These are phyloP conservation scores for Eustoma russellianum DNA, from an alignment of 257 asterid genomes.

Conservation along the genomic window DNA sequence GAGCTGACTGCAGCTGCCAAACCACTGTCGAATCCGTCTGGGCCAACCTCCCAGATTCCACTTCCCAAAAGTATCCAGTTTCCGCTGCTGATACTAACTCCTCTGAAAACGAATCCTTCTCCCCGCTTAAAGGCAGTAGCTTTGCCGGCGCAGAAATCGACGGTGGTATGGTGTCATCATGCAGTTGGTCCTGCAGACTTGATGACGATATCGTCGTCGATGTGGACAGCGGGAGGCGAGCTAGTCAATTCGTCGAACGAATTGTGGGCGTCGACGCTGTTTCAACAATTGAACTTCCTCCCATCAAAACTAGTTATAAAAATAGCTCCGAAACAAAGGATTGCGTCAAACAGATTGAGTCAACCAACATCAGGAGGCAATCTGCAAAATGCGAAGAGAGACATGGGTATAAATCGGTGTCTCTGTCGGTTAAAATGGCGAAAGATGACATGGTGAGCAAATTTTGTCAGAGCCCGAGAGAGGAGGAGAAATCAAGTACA, in stretches of 20 bases:
- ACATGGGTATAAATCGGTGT: conserved; percentile 18
- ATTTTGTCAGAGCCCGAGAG: background rate
- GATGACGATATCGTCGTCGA: conserved; percentile 21
- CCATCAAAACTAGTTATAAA: conserved; percentile 34
- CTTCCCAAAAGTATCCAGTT: conserved; percentile 10
- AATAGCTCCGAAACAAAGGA: background rate
- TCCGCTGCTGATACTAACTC: conserved; percentile 13
- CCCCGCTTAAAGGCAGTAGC: conserved; percentile 13
- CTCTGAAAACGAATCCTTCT: conserved; percentile 24
- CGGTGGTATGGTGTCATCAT: conserved; percentile 18
- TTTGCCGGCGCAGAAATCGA: conserved; percentile 12
- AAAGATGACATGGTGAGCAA: conserved; percentile 17
- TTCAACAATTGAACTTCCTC: conserved; percentile 31
- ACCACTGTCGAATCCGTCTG: conserved; percentile 26
- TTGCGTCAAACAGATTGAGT: background rate
- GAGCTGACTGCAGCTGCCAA: conserved; percentile 40
- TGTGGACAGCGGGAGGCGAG: conserved; percentile 1
- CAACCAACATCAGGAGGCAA: conserved; percentile 15
- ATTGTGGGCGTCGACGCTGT: conserved; percentile 1
- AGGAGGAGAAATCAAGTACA: conserved; percentile 7
- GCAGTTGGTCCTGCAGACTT: conserved; percentile 21
- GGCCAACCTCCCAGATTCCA: conserved; percentile 13
- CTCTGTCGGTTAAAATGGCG: conserved; percentile 26
- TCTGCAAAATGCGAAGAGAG: conserved; percentile 23
- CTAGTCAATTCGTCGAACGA: conserved; percentile 2